A percentile compares a stretch with the other conserved stretches of the same genome.
Conservation (phyloP, 345 rosid genomes). For the Euphorbia pulcherrima region DNA sequence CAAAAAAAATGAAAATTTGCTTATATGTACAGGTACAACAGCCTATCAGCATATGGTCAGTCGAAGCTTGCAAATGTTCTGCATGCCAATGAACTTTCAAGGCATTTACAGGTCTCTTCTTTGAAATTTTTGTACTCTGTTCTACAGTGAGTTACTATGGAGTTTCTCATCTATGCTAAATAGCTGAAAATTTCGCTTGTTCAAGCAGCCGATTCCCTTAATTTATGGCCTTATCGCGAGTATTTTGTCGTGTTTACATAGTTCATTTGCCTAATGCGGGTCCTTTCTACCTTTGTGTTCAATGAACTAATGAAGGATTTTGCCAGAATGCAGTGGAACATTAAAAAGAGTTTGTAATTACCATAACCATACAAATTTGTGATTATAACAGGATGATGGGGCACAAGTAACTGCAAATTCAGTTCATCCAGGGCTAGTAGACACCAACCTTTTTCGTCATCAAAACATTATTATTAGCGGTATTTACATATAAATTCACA, state of each 20-base stretch:
- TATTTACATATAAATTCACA: background rate
- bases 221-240: background rate
- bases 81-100: constrained; percentile 40
- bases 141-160: background rate
- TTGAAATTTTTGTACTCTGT: background rate
- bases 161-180: background rate
- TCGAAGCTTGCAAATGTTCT: constrained; percentile 44
- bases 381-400: constrained; percentile 19
- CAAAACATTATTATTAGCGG: background rate
- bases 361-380: background rate
- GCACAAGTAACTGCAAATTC: constrained; percentile 18
- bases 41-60: constrained; percentile 2
- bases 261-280: background rate
- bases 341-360: background rate
- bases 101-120: constrained; percentile 30
- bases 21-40: constrained; percentile 1
- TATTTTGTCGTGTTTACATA: background rate
- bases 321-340: background rate
- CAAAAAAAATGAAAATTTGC: background rate
- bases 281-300: background rate
- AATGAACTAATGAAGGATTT: too few relatives aligned
- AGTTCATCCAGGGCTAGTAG: constrained; percentile 20
- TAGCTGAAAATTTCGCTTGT: background rate
- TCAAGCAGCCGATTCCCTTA: background rate
- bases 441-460: constrained; percentile 16